Percentiles rank a stretch among this genome's conserved stretches.
Conservation (phyloP, 176 grass and related monocot genomes). For the Cenchrus americanus region DNA sequence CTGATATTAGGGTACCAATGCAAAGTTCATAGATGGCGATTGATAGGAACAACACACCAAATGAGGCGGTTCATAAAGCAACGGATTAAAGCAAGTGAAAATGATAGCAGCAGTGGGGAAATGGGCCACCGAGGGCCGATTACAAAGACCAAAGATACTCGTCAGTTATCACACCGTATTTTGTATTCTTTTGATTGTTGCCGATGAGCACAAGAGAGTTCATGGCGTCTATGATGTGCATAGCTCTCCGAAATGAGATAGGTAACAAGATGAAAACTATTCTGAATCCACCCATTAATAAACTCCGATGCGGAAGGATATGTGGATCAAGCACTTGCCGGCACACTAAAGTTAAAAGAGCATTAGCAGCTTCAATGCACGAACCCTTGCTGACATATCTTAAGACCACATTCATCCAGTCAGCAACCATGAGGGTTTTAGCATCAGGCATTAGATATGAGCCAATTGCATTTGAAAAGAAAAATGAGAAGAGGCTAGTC, state of each 20-base stretch:
- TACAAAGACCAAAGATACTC: not conserved
- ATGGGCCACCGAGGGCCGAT: not conserved
- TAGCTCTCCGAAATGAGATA: not conserved
- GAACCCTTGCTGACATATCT: not conserved
- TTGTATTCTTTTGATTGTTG: not conserved
- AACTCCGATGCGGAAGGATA: not conserved
- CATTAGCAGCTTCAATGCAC: conserved; percentile 2
- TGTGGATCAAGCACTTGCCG: not conserved
- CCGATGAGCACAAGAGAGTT: not conserved
- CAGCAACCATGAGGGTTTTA: conserved; percentile 27
- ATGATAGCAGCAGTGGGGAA: not conserved
- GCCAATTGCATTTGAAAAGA: not conserved
- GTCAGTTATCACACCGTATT: not conserved
- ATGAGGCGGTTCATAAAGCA: conserved; percentile 21
- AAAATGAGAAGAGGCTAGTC: conserved; percentile 4
- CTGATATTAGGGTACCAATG: not conserved
- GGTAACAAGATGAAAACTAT: not conserved
- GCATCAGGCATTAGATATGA: not conserved
- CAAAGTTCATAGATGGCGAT: not conserved
- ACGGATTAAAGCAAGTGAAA: conserved; percentile 23
- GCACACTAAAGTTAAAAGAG: not conserved
- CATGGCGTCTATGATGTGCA: not conserved
- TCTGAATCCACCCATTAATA: conserved; percentile 4
- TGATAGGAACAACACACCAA: conserved; percentile 52
- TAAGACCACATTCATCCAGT: conserved; percentile 31